Conservation (phyloP, 169 alveolate genomes). For the Toxoplasma gondii region DNA sequence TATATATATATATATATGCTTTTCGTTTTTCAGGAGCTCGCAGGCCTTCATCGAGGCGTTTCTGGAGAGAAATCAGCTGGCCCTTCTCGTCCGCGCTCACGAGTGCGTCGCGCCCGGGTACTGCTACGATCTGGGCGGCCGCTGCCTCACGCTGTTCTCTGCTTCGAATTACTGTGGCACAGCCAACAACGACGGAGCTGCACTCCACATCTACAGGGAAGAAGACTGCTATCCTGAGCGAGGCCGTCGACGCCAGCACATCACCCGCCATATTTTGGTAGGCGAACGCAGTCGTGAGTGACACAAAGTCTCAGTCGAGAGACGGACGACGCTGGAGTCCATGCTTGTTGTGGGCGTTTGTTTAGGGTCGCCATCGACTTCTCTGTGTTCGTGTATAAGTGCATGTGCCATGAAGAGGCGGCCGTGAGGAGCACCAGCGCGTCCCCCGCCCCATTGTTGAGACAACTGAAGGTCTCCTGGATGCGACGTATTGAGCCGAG, state of each 20-base stretch:
- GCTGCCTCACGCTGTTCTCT: constrained; percentile 54
- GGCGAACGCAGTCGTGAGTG: not conserved
- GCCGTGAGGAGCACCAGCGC: no score
- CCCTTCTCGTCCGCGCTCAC: constrained; percentile 27
- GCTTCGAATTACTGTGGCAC: constrained; percentile 36
- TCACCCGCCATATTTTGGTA: constrained; percentile 10
- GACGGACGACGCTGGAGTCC: no score
- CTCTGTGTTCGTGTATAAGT: no score
- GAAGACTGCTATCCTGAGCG: not conserved
- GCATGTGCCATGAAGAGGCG: no score
- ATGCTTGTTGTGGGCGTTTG: no score
- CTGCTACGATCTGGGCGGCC: not conserved
- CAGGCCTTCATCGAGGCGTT: not conserved
- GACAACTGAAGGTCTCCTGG: no score
- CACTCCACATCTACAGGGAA: constrained; percentile 29
- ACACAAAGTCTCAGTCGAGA: no score
- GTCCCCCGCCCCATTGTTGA: no score
- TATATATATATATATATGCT: not conserved
- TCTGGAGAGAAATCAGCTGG: constrained; percentile 3
- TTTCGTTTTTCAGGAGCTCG: not conserved
- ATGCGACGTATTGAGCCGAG: no score
- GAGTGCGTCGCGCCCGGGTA: constrained; percentile 41
- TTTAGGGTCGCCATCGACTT: no score
- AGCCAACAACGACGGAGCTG: constrained; percentile 34
- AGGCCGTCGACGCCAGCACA: not conserved